Evolutionary conservation across 2,329 filamentous ascomycete genomes (phyloP).

Genomic region (Coleophoma eucalyptorum): DNA sequence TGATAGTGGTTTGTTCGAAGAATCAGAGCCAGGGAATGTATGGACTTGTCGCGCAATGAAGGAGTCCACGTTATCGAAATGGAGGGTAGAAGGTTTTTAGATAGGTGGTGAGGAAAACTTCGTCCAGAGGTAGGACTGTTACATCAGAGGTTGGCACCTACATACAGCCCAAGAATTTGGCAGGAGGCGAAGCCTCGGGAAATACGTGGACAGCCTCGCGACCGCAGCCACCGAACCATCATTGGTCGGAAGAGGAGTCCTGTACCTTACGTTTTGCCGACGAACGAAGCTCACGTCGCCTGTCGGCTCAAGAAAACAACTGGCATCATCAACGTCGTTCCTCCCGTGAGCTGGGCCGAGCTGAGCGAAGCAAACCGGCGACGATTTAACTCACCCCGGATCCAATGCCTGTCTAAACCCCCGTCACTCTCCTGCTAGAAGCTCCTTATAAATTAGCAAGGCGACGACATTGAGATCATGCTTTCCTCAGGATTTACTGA

Average conservation of each 20-base stretch:
- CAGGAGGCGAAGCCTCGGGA: not conserved
- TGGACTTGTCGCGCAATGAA: not conserved
- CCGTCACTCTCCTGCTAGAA: too few species aligned
- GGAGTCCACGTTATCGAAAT: not conserved
- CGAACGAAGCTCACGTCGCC: too few species aligned
- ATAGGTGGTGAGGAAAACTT: not conserved
- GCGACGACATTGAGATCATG: conserved; percentile 15
- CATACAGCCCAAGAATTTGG: not conserved
- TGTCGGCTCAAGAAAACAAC: too few species aligned
- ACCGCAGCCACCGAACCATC: not conserved
- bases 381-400: too few species aligned
- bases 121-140: not conserved
- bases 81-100: not conserved
- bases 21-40: not conserved
- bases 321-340: too few species aligned
- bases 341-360: too few species aligned
- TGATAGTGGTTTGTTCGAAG: not conserved
- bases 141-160: not conserved
- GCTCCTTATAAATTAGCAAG: too few species aligned
- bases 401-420: too few species aligned
- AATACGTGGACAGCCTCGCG: not conserved
- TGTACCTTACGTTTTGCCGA: too few species aligned
- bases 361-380: too few species aligned
- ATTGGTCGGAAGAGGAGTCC: not conserved
- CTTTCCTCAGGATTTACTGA: conserved; percentile 28